Percentiles rank a stretch among this genome's conserved stretches.
These are phyloP conservation scores for Monilinia fructicola DNA, from an alignment of 2,329 filamentous ascomycete genomes.

Conservation along the genomic window DNA sequence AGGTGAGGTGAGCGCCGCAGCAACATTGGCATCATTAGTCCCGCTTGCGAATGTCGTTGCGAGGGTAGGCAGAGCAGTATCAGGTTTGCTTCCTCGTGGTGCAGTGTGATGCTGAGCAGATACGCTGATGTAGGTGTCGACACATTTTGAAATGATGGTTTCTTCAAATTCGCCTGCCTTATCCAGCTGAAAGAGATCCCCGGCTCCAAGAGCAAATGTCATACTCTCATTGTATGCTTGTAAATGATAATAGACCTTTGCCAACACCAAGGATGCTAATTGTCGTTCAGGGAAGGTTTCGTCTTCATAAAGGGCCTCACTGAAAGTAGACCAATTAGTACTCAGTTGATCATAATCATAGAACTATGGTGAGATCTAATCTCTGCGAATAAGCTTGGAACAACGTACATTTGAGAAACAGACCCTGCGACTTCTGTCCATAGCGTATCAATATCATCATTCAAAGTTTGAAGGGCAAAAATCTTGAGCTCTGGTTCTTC, in stretches of 20 bases:
- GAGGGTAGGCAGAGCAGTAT: conserved; percentile 53
- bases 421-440: conserved; percentile 96
- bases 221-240: conserved; percentile 99
- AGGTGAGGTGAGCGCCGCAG: conserved; percentile 69
- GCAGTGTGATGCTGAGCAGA: conserved; percentile 58
- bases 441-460: conserved; percentile 93
- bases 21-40: conserved; percentile 62
- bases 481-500: conserved; percentile 92
- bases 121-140: conserved; percentile 93
- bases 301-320: conserved; percentile 97
- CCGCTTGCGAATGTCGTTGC: conserved; percentile 75
- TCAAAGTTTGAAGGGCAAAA: conserved; percentile 91
- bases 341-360: background rate
- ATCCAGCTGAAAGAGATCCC: conserved; percentile 92
- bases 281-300: conserved; percentile 90
- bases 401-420: conserved; percentile 83
- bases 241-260: conserved; percentile 98
- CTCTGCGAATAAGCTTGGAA: background rate
- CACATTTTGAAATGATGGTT: conserved; percentile 97
- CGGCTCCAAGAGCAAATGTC: conserved; percentile 93
- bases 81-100: conserved; percentile 51
- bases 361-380: background rate
- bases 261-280: conserved; percentile 88
- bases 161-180: conserved; percentile 93
- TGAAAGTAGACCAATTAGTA: conserved; percentile 44